These are phyloP conservation scores for Erythrobasidium hasegawianum DNA, from an alignment of 1,284 basidiomycete species.

Conservation along the genomic window DNA sequence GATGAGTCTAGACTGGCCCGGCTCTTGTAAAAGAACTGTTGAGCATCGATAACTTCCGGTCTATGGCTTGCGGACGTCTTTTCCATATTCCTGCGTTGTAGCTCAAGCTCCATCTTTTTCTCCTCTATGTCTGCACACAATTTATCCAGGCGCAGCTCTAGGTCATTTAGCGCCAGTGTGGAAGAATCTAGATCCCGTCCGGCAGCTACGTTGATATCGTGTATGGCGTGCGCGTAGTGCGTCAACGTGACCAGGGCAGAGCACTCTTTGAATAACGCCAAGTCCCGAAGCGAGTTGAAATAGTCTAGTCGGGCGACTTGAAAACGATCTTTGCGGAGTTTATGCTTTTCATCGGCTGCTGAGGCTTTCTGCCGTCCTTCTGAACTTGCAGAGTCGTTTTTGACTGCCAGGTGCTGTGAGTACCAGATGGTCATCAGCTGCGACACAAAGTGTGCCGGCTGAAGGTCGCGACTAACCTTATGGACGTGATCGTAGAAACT, in stretches of 20 bases:
- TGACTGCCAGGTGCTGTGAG: slow-evolving; percentile 38
- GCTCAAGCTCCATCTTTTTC: slow-evolving; percentile 18
- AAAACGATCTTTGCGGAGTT: slow-evolving; percentile 23
- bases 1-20: not conserved
- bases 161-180: slow-evolving; percentile 19
- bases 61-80: slow-evolving; percentile 18
- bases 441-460: no score
- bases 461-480: slow-evolving; percentile 41
- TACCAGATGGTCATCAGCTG: not conserved
- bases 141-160: slow-evolving; percentile 20
- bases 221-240: slow-evolving; percentile 28
- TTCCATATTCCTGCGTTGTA: slow-evolving; percentile 7
- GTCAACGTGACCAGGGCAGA: slow-evolving; percentile 24
- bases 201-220: slow-evolving; percentile 22
- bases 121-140: slow-evolving; percentile 26
- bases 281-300: slow-evolving; percentile 27
- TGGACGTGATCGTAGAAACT: slow-evolving; percentile 41
- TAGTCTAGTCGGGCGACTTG: slow-evolving; percentile 28
- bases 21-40: slow-evolving; percentile 12
- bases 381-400: slow-evolving; percentile 52
- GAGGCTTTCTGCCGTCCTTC: slow-evolving; percentile 52
- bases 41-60: slow-evolving; percentile 21
- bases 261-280: slow-evolving; percentile 34
- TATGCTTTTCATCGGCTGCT: slow-evolving; percentile 52
- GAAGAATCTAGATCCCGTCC: slow-evolving; percentile 13